These are phyloP conservation scores for Ophiostoma ips DNA, from an alignment of 2,329 filamentous ascomycete genomes.

Conservation along the genomic window DNA sequence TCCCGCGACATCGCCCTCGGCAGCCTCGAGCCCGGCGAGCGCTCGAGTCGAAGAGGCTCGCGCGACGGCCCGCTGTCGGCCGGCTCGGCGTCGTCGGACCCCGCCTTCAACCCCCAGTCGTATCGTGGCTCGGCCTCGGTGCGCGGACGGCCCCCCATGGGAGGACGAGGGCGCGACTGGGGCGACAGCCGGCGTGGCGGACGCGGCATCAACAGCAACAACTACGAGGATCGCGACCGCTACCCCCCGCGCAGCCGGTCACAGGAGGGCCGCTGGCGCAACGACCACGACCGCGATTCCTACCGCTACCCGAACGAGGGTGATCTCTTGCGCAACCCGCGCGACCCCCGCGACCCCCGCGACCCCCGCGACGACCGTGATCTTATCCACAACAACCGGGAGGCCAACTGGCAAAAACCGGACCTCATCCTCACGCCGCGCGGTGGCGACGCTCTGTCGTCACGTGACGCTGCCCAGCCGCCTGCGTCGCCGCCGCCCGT, in stretches of 20 bases:
- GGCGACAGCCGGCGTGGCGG: slow-evolving; percentile 34
- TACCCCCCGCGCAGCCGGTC: slow-evolving; percentile 49
- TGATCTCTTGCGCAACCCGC: slow-evolving; percentile 19
- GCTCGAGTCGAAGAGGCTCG: slow-evolving; percentile 53
- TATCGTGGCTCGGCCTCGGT: slow-evolving; percentile 43
- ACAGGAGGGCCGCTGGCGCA: slow-evolving; percentile 46
- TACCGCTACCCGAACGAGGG: slow-evolving; percentile 23
- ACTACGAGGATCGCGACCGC: slow-evolving; percentile 51
- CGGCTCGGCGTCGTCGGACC: slow-evolving; percentile 56
- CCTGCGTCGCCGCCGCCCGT: slow-evolving; percentile 43
- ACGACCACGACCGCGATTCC: slow-evolving; percentile 38
- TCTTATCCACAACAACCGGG: slow-evolving; percentile 29
- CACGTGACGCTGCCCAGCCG: slow-evolving; percentile 30
- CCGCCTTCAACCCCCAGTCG: slow-evolving; percentile 40
- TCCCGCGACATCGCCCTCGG: slow-evolving; percentile 45
- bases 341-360: slow-evolving; percentile 35
- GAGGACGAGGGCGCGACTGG: slow-evolving; percentile 29
- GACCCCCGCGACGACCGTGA: slow-evolving; percentile 40
- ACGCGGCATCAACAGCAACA: slow-evolving; percentile 26
- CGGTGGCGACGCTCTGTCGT: no score
- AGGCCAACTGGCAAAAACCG: slow-evolving; percentile 35
- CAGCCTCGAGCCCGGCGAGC: slow-evolving; percentile 47
- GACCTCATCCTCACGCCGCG: slow-evolving; percentile 34
- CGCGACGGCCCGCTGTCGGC: slow-evolving; percentile 61
- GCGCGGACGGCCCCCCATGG: slow-evolving; percentile 31